Evolutionary conservation across 768 basidiomycete genomes (phyloP).

Genomic region (Tylopilus subfusipes): DNA sequence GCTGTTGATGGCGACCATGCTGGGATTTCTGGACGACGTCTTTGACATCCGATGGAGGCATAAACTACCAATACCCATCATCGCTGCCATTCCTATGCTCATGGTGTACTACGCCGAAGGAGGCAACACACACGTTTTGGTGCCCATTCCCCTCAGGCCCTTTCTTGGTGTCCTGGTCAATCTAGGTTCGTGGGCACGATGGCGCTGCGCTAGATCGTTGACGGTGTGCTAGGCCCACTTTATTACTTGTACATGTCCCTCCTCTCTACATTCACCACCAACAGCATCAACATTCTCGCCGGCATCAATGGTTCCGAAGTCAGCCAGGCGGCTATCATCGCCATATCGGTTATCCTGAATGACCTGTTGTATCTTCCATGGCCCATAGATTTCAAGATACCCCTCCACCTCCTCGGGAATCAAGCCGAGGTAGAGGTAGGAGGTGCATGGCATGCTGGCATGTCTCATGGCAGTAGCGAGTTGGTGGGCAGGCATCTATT

Average conservation of each 20-base stretch:
- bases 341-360: slow-evolving; percentile 84
- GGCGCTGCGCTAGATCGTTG: neutral
- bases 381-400: slow-evolving; percentile 71
- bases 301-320: slow-evolving; percentile 98
- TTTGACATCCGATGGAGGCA: slow-evolving; percentile 99
- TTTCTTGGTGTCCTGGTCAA: slow-evolving; percentile 79
- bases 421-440: slow-evolving; percentile 68
- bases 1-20: slow-evolving; percentile 84
- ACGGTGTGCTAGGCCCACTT: slow-evolving; percentile 62
- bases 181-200: slow-evolving; percentile 61
- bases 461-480: slow-evolving; percentile 81
- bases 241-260: slow-evolving; percentile 98
- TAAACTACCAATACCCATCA: slow-evolving; percentile 94
- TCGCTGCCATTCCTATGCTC: slow-evolving; percentile 90
- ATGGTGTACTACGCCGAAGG: slow-evolving; percentile 96
- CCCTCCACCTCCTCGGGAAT: slow-evolving; percentile 64
- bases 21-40: slow-evolving; percentile 95
- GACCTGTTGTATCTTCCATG: slow-evolving; percentile 93
- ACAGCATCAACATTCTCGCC: slow-evolving; percentile 97
- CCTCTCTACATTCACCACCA: slow-evolving; percentile 94
- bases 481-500: slow-evolving; percentile 93
- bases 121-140: slow-evolving; percentile 90
- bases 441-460: slow-evolving; percentile 78
- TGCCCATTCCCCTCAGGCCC: slow-evolving; percentile 76
- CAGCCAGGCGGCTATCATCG: slow-evolving; percentile 89